A percentile compares a stretch with the other conserved stretches of the same genome.
Evolutionary conservation across 2,329 filamentous ascomycete genomes (phyloP).

Genomic region (Cordyceps tenuipes): DNA sequence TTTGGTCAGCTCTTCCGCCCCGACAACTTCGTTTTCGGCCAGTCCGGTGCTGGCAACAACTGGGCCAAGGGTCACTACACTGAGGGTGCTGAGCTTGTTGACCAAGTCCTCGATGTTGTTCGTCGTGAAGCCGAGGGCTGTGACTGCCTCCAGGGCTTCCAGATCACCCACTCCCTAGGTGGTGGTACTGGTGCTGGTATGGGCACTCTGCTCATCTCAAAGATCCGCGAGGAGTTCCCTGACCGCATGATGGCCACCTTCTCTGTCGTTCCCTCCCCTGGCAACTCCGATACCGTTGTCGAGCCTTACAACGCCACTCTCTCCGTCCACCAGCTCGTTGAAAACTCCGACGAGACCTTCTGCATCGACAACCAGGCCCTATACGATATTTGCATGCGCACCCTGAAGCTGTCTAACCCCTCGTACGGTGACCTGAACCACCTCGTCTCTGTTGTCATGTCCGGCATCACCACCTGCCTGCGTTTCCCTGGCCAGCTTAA

Average conservation of each 20-base stretch:
- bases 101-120: slow-evolving; percentile 96
- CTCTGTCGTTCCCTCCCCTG: slow-evolving; percentile 96
- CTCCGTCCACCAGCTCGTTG: slow-evolving; percentile 96
- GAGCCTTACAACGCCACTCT: slow-evolving; percentile 99
- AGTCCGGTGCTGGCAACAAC: slow-evolving; percentile 99
- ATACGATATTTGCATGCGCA: slow-evolving; percentile 99
- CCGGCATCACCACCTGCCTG: slow-evolving; percentile 94
- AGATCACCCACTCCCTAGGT: slow-evolving; percentile 99
- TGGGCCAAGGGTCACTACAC: slow-evolving; percentile 99
- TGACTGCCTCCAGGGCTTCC: slow-evolving; percentile 99
- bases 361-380: slow-evolving; percentile 99
- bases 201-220: slow-evolving; percentile 98
- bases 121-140: slow-evolving; percentile 98
- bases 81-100: slow-evolving; percentile 97
- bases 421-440: slow-evolving; percentile 99
- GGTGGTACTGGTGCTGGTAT: slow-evolving; percentile 99
- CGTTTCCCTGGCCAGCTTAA: slow-evolving; percentile 99
- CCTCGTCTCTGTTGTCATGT: slow-evolving; percentile 99
- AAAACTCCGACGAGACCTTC: slow-evolving; percentile 99
- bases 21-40: slow-evolving; percentile 99
- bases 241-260: slow-evolving; percentile 99
- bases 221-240: slow-evolving; percentile 99
- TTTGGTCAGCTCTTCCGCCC: slow-evolving; percentile 99
- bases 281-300: slow-evolving; percentile 99
- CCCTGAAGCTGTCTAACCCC: slow-evolving; percentile 95